A percentile compares a stretch with the other conserved stretches of the same genome.
phyloP scores from a whole-genome alignment of 768 basidiomycete species.

The Termitomyces sp. region DNA sequence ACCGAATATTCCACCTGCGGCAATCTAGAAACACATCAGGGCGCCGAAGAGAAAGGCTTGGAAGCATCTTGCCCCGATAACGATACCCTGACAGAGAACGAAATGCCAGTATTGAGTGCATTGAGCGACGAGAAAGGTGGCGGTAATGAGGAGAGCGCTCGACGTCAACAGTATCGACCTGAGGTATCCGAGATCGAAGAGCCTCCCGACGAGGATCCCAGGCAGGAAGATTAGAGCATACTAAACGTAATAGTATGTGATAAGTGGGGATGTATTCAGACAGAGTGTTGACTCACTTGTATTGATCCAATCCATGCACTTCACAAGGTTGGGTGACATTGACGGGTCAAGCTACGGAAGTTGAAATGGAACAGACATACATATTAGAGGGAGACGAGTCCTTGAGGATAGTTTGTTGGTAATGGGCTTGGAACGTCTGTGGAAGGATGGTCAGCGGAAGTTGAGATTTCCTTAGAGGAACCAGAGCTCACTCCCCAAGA shows the following conservation, averaged over 20 bases:
- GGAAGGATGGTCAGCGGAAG: not conserved
- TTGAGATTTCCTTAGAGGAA: not conserved
- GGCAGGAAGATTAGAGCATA: conserved; percentile 61
- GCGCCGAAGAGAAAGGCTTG: conserved; percentile 25
- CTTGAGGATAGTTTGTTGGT: conserved; percentile 1
- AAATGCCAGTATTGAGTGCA: conserved; percentile 78
- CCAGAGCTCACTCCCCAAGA: conserved; percentile 58
- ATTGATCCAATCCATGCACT: conserved; percentile 10
- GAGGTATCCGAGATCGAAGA: conserved; percentile 73
- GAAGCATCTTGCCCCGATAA: conserved; percentile 45
- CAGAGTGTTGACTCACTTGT: not conserved
- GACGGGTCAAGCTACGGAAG: not conserved
- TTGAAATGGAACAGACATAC: not conserved
- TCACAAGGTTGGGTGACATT: not conserved
- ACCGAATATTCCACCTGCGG: conserved; percentile 57
- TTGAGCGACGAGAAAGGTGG: conserved; percentile 64
- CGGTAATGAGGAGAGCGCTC: conserved; percentile 43
- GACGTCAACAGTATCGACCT: conserved; percentile 41
- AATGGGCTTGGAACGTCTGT: conserved; percentile 8
- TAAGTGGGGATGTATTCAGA: not conserved
- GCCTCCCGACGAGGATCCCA: conserved; percentile 51
- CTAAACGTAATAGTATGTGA: conserved; percentile 24
- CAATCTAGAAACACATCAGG: conserved; percentile 25
- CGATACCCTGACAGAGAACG: conserved; percentile 67
- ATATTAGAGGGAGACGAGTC: conserved; percentile 1